These are phyloP conservation scores for Globisporangium cederbergense DNA, from an alignment of 352 stramenopile genomes.

Conservation along the genomic window DNA sequence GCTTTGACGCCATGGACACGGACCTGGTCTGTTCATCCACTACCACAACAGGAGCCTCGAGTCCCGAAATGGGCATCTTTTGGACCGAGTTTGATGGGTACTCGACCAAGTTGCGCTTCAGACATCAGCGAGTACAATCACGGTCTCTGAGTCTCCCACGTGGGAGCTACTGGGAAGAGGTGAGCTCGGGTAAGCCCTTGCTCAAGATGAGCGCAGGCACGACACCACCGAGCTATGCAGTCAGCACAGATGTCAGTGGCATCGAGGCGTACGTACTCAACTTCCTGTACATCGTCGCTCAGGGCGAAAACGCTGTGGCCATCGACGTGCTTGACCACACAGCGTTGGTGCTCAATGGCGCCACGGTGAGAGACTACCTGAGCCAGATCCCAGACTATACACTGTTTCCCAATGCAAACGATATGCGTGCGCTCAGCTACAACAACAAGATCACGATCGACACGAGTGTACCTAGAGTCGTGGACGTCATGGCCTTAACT, in stretches of 20 bases:
- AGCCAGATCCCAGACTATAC: conserved; percentile 50
- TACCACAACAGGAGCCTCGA: neutral
- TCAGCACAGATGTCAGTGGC: conserved; percentile 53
- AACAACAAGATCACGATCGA: conserved; percentile 61
- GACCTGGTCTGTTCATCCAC: conserved; percentile 38
- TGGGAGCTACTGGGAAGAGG: conserved; percentile 34
- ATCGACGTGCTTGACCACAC: conserved; percentile 41
- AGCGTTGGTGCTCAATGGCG: conserved; percentile 45
- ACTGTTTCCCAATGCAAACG: conserved; percentile 36
- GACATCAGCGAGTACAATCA: conserved; percentile 32
- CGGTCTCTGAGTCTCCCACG: neutral
- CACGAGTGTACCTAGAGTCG: conserved; percentile 38
- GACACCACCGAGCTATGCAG: conserved; percentile 32
- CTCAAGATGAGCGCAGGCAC: conserved; percentile 43
- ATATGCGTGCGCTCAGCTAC: conserved; percentile 48
- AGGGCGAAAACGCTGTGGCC: conserved; percentile 27
- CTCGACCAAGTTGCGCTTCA: conserved; percentile 58
- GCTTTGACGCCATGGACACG: conserved; percentile 33
- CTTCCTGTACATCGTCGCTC: conserved; percentile 54
- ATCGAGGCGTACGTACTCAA: conserved; percentile 28
- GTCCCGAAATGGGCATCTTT: conserved; percentile 30
- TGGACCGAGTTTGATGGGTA: conserved; percentile 79
- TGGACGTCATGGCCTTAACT: conserved; percentile 38
- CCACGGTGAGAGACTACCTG: conserved; percentile 33
- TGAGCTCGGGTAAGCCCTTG: conserved; percentile 30